Base-by-base conservation (phyloP, 2,329 filamentous ascomycete species). In the Zopfia rhizophila region DNA sequence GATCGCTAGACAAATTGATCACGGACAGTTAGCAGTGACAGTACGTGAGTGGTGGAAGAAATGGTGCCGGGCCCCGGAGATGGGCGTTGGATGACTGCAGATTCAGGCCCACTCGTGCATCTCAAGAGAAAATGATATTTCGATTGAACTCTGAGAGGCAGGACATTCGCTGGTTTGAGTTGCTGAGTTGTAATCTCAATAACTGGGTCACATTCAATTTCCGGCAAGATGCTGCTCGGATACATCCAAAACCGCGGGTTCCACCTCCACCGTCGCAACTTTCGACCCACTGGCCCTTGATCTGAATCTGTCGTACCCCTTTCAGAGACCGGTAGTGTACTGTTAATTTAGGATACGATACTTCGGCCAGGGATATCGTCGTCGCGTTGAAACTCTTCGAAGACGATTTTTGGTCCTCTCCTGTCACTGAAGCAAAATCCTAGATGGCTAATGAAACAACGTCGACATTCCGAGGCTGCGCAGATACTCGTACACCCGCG, bases 361-460 rank as follows among this genome's bases (percentile, higher is more conserved):
- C 72, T 11, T 71, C 71, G 54, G 71, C 74, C 1, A 74, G 74
- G 71, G 70, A 71, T 44, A 70, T 64, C 31, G 71, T 75, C 17
- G 61, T 75, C 18, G 69, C 70, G 17, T 56, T 74, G 22, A 56
- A 61, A 11, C 72, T 69, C 44, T 75, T 75, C 65, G 73, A 74
- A 48, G 53, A 61, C 14, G 72, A 74, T 45, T n/a, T 74, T 74
- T 46, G 67, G 69, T n/a, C 64, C 74, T 16, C 68, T 75, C 42
- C 73, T 82, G 45, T 70, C 84, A 2, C 24, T 50, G n/a, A 82
- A 82, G 0, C 82, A 85, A 55, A 82, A 79, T 1, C 82, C 82
- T 1, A 70, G 82, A 43, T 85, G 82, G 82, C 70, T 84, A n/a
- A 78, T 82, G 37, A 74, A 74, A 48, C 74, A 80, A 23, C 78